Evolutionary conservation across 441 rosid genomes (phyloP), one percentile per base, ranked within the genome.

Genomic region (Gossypium lobatum): DNA sequence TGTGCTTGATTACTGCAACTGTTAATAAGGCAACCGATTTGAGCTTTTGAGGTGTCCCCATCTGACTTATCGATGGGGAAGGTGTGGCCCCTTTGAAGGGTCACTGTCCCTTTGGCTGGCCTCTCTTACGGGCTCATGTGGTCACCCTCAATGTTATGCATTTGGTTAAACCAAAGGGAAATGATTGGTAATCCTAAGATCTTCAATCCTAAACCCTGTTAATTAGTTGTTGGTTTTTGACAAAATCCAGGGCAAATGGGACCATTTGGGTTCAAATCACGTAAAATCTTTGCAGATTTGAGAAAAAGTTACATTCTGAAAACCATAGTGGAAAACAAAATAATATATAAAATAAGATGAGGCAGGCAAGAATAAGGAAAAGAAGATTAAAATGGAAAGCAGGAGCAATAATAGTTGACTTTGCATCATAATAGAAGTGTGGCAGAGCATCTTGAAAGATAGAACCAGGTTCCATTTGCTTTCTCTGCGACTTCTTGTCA

Each of bases 41-140:
- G 60, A n/a, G 76, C 81, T 83, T 78, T 79, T 80, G 86, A 82
- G 80, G 80, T 70, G 88, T 85, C 90, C 58, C 71, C 77, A 42
- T 86, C 88, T 75, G 70, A 75, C 68, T 76, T 69, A 61, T 63
- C 72, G 83, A 76, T 71, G 77, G 77, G 62, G 72, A 71, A 83
- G 48, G 63, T 80, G 77, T 82, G 77, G 74, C 59, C 85, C 77
- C 75, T 64, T 72, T 64, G 89, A 88, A 78, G 81, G 76, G 86
- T 84, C 93, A 79, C 81, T 71, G 45, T 88, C 87, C 25, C 61
- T 74, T 31, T 65, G 69, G 57, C 58, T 53, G 67, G 77, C 45
- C 70, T 73, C 59, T 74, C 37, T 73, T 34, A 7, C 26, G 73
- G 71, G 77, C 70, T 74, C 9, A 9, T 67, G 65, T 72, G 74